Base-by-base conservation (phyloP, 139 green algal genomes). In the Chlamydomonas applanata region DNA sequence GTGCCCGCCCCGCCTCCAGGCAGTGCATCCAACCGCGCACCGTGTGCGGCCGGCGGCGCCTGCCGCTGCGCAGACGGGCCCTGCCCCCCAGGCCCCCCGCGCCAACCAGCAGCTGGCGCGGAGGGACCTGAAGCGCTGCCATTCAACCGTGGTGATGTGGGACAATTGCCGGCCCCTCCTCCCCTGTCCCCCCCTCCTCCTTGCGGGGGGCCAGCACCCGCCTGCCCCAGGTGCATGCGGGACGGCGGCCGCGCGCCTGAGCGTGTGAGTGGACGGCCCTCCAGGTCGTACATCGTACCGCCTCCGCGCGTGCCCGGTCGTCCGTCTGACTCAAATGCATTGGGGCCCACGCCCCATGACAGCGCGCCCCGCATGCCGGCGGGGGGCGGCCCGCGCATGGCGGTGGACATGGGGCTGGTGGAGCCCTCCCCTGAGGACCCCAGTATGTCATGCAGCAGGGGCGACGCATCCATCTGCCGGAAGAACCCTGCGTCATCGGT, bases 271-370 rank as follows among this genome's bases (percentile, higher is more conserved):
- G 76, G 76, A 20, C 76, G 69, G 0, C 76, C 76, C 11, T 82
- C 76, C 35, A 82, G 69, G 54, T 82, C 76, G 53, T 36, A 77
- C 40, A 24, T 34, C 1, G 77, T 60, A 0, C 71, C 77, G n/a
- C 77, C 77, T 20, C 78, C 78, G 27, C 78, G 78, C 24, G 78
- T 83, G 45, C 78, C 78, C 5, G 78, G 78, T 35, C 78, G 67
- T 40, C 78, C 78, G 19, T 83, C 78, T 1, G 36, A 36, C 25
- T 83, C 78, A 35, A 56, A 79, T 4, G 61, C 71, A 53, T 76
- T 83, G 22, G 71, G 65, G 1, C 62, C 66, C 25, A 73, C 57
- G 4, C 57, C 45, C 44, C 72, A 68, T 4, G 59, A 66, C 59
- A 66, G 59, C 5, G 59, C 59, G 4, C 59, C 59, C 35, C 59